A percentile compares a stretch with the other conserved stretches of the same genome.
These are phyloP conservation scores for Paracorniculantispora psalliotae DNA, from an alignment of 2,329 filamentous ascomycete genomes.

Conservation along the genomic window DNA sequence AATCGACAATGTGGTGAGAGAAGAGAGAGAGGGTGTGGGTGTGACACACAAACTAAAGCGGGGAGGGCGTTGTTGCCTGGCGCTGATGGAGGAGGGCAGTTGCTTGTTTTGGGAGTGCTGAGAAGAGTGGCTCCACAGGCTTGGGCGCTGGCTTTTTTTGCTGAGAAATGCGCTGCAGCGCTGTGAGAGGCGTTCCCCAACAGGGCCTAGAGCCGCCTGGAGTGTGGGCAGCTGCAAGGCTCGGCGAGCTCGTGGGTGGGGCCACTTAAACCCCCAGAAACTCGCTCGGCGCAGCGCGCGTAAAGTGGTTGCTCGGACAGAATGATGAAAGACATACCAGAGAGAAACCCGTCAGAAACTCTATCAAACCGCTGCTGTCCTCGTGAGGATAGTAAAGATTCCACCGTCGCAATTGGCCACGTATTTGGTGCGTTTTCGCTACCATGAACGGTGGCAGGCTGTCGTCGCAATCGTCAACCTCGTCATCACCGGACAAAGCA, in stretches of 20 bases:
- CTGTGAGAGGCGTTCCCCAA: not conserved
- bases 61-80: slow-evolving; percentile 30
- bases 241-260: not conserved
- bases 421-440: not conserved
- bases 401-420: not conserved
- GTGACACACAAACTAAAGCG: not conserved
- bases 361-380: not conserved
- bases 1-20: not conserved
- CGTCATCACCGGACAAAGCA: not conserved
- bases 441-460: not conserved
- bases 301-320: slow-evolving; percentile 12
- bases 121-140: not conserved
- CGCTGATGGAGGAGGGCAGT: slow-evolving; percentile 16
- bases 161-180: slow-evolving; percentile 10
- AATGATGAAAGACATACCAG: not conserved
- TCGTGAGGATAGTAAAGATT: not conserved
- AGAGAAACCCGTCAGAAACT: not conserved
- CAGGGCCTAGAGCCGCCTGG: no score
- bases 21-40: not conserved
- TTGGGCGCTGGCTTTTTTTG: no score
- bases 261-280: slow-evolving; percentile 12
- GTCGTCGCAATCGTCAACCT: not conserved
- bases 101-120: not conserved
- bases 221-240: not conserved
- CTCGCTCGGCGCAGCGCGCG: slow-evolving; percentile 5